Evolutionary conservation across 139 green algal species (phyloP), one percentile per base, ranked within the genome.

Genomic region (Trebouxia sp.): DNA sequence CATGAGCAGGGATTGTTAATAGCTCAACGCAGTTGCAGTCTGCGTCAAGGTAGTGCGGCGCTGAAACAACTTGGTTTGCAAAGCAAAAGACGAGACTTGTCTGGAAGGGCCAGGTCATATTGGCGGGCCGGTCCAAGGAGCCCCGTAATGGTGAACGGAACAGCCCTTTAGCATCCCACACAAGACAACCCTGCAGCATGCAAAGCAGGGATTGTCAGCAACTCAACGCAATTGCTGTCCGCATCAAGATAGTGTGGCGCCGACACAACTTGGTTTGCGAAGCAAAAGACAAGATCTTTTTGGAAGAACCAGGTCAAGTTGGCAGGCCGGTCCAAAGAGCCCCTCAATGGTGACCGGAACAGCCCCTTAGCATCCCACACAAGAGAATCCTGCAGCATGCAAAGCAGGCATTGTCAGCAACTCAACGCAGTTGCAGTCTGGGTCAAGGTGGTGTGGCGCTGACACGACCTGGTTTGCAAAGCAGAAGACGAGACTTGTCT

Each of bases 21-120:
- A 72, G 11, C 35, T 72, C 62, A 22, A 72, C 62, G 43, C 62
- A 72, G 11, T 17, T 72, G 62, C 62, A 72, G 35, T 72, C 62
- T 45, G 62, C 62, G 43, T 72, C 32, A 10, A 72, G 62, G 15
- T 72, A 45, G 8, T 45, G 62, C 5, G 62, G 62, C n/a, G 32
- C 62, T 30, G 62, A 72, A 3, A 72, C 35, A 45, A 72, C 62
- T 42, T 32, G 32, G 28, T 72, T 72, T 35, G 62, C 62, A 72
- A 28, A 72, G 20, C 32, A 43, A 35, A 72, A 72, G 32, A 72
- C 62, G 32, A 72, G 62, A 14, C 28, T 41, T 26, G 32, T 72
- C 32, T 7, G 42, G 28, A 72, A 12, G 6, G 62, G 55, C 55
- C 55, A 65, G 35, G 55, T 24, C 55, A 42, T 30, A 24, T 24